Evolutionary conservation across 2,329 filamentous ascomycete species (phyloP).

Genomic region (Pseudocercospora pini-densiflorae): DNA sequence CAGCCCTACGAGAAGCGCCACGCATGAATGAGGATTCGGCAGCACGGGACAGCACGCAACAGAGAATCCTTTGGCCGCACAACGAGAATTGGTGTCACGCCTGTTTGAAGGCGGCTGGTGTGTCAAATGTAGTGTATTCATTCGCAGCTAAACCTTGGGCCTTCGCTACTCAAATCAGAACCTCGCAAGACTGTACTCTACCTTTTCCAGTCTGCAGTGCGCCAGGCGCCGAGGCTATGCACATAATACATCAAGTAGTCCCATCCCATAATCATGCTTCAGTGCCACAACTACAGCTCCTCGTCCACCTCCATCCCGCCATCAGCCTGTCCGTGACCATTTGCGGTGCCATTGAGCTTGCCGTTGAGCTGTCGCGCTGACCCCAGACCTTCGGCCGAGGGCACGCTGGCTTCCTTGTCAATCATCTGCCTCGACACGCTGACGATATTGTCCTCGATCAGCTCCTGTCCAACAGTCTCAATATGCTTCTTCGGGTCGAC

Average conservation of each 20-base stretch:
- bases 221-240: constrained; percentile 25
- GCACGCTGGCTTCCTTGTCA: constrained; percentile 96
- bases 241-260: constrained; percentile 14
- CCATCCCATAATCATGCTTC: constrained; percentile 5
- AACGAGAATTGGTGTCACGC: neutral
- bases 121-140: neutral
- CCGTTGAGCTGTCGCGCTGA: constrained; percentile 21
- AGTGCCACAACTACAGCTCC: constrained; percentile 28
- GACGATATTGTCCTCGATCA: constrained; percentile 99
- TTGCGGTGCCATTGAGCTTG: constrained; percentile 19
- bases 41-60: neutral
- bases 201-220: constrained; percentile 11
- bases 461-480: constrained; percentile 91
- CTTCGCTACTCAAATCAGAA: neutral
- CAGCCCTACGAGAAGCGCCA: neutral
- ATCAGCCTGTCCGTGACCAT: constrained; percentile 20
- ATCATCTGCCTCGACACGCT: constrained; percentile 99
- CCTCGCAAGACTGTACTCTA: constrained; percentile 2
- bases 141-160: neutral
- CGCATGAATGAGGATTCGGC: neutral
- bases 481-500: constrained; percentile 99
- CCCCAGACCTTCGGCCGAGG: constrained; percentile 60
- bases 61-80: no score
- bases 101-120: neutral
- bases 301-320: constrained; percentile 33